These are phyloP conservation scores for Straminergon stramineum DNA, from an alignment of 225 moss, liverwort and hornwort species.

Conservation along the genomic window DNA sequence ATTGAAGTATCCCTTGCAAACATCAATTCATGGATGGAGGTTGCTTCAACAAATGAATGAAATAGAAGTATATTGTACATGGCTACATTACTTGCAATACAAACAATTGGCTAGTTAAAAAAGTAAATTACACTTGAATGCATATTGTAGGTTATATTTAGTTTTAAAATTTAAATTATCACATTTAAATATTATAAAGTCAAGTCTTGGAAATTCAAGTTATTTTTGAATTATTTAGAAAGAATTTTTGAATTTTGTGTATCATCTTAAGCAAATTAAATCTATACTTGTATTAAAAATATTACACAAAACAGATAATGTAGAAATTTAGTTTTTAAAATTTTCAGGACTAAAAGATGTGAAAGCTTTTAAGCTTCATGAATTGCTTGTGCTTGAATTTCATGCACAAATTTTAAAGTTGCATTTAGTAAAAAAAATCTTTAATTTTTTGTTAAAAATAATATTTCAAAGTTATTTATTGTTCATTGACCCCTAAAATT, in stretches of 20 bases:
- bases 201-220: not conserved
- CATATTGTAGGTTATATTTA: not conserved
- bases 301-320: too few species aligned
- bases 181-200: not conserved
- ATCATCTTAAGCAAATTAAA: not conserved
- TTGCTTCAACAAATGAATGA: not conserved
- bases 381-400: not conserved
- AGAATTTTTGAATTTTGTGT: not conserved
- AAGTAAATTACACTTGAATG: not conserved
- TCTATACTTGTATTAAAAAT: not conserved
- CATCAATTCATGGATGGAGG: not conserved
- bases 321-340: not conserved
- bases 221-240: not conserved
- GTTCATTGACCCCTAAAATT: not conserved
- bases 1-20: not conserved
- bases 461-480: not conserved
- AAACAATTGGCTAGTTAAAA: not conserved
- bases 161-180: not conserved
- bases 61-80: not conserved
- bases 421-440: not conserved
- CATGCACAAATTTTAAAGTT: not conserved
- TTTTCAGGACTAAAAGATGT: not conserved
- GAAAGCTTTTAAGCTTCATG: not conserved
- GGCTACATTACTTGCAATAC: too few species aligned
- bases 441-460: rapidly evolving